Evolutionary conservation across 139 green algal species (phyloP), one percentile per base, ranked within the genome.

Genomic region (Diplosphaera chodatii): DNA sequence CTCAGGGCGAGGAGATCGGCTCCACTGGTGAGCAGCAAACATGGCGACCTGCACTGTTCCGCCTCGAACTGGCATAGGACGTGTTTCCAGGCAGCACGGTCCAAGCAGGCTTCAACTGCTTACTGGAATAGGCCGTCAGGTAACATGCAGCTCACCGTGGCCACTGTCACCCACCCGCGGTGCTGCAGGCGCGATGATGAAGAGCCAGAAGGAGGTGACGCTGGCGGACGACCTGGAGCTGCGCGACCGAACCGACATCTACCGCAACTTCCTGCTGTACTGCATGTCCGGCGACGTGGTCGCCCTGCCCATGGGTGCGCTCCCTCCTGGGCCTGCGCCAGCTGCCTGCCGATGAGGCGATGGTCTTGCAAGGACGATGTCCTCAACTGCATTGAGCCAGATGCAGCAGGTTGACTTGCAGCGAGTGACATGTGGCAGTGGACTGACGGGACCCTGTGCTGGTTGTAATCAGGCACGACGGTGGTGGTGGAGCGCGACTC

Each of bases 251-350:
- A 71, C 84, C 32, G 91, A 97, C 72, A 88, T 98, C 64, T 99
- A 99, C 86, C 86, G 88, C 74, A 92, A 92, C 71, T 99, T 96
- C 86, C 86, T 99, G 32, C 87, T 98, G 73, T 92, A 89, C 80
- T 91, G 83, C 84, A 91, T 95, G 85, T 82, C 77, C 13, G 90
- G 93, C 32, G 91, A 99, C 55, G 88, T 94, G 29, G 82, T 96
- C 30, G 82, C 89, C 69, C 85, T 96, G 64, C 90, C 94, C 30
- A 96, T 99, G 85, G 95, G 95, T 32, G 85, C 89, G 55, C n/a
- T n/a, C n/a, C n/a, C n/a, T n/a, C n/a, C n/a, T n/a, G n/a, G n/a
- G n/a, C n/a, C n/a, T n/a, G n/a, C n/a, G n/a, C n/a, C n/a, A n/a
- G n/a, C n/a, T n/a, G n/a, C n/a, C n/a, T n/a, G n/a, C n/a, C n/a